Evolutionary conservation across 306 rosid genomes (phyloP).

Genomic region (Quercus engelmannii): DNA sequence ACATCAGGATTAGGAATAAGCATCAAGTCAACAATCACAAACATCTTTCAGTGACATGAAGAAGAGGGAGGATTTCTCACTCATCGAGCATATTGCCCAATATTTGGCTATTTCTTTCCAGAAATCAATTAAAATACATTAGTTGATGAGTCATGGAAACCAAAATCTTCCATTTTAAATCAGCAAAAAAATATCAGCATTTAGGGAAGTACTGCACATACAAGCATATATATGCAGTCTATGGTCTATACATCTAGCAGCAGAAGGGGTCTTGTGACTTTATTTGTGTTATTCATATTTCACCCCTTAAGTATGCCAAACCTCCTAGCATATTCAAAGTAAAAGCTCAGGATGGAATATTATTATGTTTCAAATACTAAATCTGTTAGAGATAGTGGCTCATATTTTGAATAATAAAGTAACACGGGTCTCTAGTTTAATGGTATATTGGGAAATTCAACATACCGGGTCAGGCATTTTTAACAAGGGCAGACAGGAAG

Average conservation of each 20-base stretch:
- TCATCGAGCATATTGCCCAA: neutral
- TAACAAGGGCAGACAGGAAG: too few species aligned
- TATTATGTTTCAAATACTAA: neutral
- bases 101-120: neutral
- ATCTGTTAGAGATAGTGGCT: neutral
- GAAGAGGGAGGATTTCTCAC: neutral
- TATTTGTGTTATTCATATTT: neutral
- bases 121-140: neutral
- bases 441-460: too few species aligned
- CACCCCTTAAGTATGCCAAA: neutral
- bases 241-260: neutral
- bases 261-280: neutral
- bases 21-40: neutral
- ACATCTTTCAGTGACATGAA: neutral
- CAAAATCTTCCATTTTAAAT: neutral
- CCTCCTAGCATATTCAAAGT: neutral
- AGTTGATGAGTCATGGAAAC: neutral
- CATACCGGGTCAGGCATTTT: too few species aligned
- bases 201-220: neutral
- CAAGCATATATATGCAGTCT: neutral
- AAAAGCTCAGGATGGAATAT: neutral
- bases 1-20: neutral
- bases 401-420: too few species aligned
- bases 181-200: neutral
- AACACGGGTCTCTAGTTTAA: too few species aligned